phyloP scores from a whole-genome alignment of 495 filamentous ascomycete species.

The Jackrogersella minutella region DNA sequence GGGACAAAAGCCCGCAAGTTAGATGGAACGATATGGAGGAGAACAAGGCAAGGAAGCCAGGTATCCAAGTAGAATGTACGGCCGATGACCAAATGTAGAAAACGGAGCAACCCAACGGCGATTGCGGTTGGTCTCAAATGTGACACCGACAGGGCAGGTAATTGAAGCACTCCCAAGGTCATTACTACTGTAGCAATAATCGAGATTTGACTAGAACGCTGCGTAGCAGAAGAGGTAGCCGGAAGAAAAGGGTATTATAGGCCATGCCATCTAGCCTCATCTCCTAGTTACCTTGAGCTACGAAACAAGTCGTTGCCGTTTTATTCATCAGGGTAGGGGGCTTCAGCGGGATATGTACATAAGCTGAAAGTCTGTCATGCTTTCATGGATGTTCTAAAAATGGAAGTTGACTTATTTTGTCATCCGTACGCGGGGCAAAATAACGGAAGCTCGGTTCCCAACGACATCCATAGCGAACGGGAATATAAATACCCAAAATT shows the following conservation, averaged over 20 bases:
- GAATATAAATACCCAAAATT: not conserved
- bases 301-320: not conserved
- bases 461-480: not conserved
- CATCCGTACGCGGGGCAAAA: conserved; percentile 20
- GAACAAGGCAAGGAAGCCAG: conserved; percentile 4
- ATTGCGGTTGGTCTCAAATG: conserved; percentile 17
- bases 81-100: conserved; percentile 30
- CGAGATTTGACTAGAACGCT: not conserved
- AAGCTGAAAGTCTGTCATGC: conserved; percentile 19
- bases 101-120: conserved; percentile 23
- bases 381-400: conserved; percentile 33
- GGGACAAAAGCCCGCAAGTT: conserved; percentile 10
- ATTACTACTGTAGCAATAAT: not conserved
- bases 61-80: not conserved
- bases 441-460: conserved; percentile 7
- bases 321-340: not conserved
- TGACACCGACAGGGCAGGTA: conserved; percentile 23
- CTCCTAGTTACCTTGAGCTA: not conserved
- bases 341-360: not conserved
- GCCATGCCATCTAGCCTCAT: not conserved
- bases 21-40: conserved; percentile 13
- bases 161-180: not conserved
- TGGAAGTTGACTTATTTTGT: conserved; percentile 25
- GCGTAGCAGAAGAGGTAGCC: not conserved
- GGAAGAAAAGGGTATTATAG: conserved; percentile 17